These are phyloP conservation scores for Laetiporus sulphureus DNA, from an alignment of 1,284 basidiomycete genomes.

Conservation along the genomic window DNA sequence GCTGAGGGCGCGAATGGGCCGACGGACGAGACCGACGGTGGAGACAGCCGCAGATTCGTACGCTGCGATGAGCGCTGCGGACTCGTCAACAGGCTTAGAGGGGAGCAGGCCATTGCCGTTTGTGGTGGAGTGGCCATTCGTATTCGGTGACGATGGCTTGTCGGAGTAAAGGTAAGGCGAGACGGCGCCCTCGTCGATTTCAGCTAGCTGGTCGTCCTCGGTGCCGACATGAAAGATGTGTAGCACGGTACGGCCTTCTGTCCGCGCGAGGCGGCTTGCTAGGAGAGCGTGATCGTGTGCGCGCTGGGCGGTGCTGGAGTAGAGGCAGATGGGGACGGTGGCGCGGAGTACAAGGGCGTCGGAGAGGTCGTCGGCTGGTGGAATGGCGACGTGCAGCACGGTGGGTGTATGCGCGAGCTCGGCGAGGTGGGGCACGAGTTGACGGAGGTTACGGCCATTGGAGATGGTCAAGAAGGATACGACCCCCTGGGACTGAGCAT, in stretches of 20 bases:
- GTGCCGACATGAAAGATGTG: constrained; percentile 65
- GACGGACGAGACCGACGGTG: constrained; percentile 54
- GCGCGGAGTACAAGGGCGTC: constrained; percentile 53
- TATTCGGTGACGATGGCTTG: constrained; percentile 18
- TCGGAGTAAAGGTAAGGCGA: constrained; percentile 44
- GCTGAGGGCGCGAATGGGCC: constrained; percentile 50
- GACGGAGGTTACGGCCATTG: constrained; percentile 38
- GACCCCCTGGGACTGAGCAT: constrained; percentile 30
- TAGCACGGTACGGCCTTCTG: constrained; percentile 60
- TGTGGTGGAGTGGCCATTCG: constrained; percentile 19
- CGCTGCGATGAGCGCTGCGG: constrained; percentile 37
- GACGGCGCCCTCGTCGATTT: constrained; percentile 52
- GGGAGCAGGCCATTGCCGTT: constrained; percentile 9
- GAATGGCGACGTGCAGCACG: constrained; percentile 51
- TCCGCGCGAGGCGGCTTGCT: constrained; percentile 60
- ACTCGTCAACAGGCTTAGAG: constrained; percentile 14
- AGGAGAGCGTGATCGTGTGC: constrained; percentile 71
- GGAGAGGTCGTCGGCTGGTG: constrained; percentile 42
- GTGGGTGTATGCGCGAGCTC: constrained; percentile 48
- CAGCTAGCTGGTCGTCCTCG: constrained; percentile 28
- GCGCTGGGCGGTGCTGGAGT: constrained; percentile 58
- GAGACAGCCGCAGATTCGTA: constrained; percentile 62
- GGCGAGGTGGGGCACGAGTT: constrained; percentile 50
- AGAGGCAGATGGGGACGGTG: constrained; percentile 51
- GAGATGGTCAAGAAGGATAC: constrained; percentile 46